Evolutionary conservation across 2,329 filamentous ascomycete species (phyloP).

Genomic region (Colletotrichum simmondsii): DNA sequence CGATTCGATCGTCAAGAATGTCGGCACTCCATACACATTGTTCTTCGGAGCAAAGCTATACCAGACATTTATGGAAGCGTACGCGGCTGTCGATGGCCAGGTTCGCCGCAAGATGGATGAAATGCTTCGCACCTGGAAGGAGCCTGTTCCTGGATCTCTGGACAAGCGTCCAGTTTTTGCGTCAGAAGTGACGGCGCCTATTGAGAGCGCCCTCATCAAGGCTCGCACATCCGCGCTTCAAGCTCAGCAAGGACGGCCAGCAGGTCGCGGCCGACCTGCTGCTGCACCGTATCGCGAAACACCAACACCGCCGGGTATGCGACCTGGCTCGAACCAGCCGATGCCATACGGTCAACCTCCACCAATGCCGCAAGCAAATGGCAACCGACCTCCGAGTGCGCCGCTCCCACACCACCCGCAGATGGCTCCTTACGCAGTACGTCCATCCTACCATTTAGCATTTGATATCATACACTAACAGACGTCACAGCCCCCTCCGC

Average conservation of each 20-base stretch:
- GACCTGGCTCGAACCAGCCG: conserved; percentile 46
- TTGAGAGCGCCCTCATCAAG: conserved; percentile 94
- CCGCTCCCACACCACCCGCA: conserved; percentile 30
- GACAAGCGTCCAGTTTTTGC: conserved; percentile 94
- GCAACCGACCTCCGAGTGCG: conserved; percentile 37
- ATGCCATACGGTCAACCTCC: conserved; percentile 48
- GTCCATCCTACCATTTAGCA: not conserved
- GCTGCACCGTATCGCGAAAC: conserved; percentile 74
- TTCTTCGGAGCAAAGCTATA: conserved; percentile 94
- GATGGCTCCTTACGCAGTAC: conserved; percentile 30
- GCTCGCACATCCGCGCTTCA: conserved; percentile 68
- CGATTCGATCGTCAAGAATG: conserved; percentile 98
- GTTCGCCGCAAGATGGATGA: conserved; percentile 94
- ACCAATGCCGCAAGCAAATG: conserved; percentile 47
- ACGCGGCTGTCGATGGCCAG: conserved; percentile 84
- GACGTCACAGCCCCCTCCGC: conserved; percentile 46
- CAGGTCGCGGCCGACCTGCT: conserved; percentile 25
- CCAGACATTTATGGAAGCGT: conserved; percentile 96
- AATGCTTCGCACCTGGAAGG: conserved; percentile 98
- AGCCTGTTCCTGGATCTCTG: conserved; percentile 92
- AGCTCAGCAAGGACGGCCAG: conserved; percentile 57
- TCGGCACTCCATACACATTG: conserved; percentile 95
- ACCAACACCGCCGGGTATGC: conserved; percentile 74
- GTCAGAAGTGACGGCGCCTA: conserved; percentile 85
- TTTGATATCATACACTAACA: not conserved